Base-by-base conservation (phyloP, 2,329 filamentous ascomycete genomes). In the Phaeoacremonium minimum region DNA sequence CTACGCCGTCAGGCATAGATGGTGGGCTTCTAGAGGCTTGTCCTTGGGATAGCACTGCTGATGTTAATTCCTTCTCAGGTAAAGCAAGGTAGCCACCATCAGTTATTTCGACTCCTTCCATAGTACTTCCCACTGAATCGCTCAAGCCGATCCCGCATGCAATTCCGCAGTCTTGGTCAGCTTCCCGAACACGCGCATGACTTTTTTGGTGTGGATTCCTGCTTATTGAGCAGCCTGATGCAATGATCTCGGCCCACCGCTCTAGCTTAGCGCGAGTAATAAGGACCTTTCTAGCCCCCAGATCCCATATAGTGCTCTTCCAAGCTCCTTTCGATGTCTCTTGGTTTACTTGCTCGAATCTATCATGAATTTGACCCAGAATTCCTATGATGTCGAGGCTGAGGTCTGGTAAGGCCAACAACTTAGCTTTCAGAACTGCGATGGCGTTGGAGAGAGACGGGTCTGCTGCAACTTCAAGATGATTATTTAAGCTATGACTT, bases 271-370 rank as follows among this genome's bases (percentile, higher is more conserved):
- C 53, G 6, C 61, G 62, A 1, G 66, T 66, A 20, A 73, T 64
- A 15, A 61, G 57, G 1, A 75, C 52, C 30, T 73, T 73, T 26
- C 64, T 59, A 0, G 69, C 64, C 0, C 64, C 66, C 43, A 73
- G 52, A 6, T 66, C 67, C 70, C 70, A 75, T 0, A 72, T 46
- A 32, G 69, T 71, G 35, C 65, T 64, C 9, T 69, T 61, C 36
- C 57, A 57, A 1, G 47, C 49, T n/a, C 51, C 61, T 3, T 52
- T 48, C 3, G 59, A 55, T 11, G 69, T 55, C 0, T 57, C 50
- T 2, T 54, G 53, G 33, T 63, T 66, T 14, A 61, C 63, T 28
- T 67, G 56, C 18, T 74, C 67, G 14, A 72, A 67, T 2, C 63
- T 60, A 1, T 54, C 48, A 11, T 57, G 63, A 6, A 74, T 54